phyloP scores from a whole-genome alignment of 2,329 filamentous ascomycete genomes.

The Sordariomycetes sp. region DNA sequence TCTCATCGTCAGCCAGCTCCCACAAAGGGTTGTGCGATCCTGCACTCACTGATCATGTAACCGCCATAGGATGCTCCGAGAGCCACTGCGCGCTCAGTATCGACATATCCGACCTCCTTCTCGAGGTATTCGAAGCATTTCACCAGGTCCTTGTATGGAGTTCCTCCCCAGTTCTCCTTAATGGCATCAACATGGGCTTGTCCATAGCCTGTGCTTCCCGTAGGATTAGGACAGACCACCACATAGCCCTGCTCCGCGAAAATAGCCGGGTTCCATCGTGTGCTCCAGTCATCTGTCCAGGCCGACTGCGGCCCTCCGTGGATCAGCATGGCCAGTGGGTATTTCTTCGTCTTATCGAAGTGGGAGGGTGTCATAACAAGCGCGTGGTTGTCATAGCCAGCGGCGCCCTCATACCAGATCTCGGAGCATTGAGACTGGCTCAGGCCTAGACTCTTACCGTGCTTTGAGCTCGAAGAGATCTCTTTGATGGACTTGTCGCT shows the following conservation, averaged over 20 bases:
- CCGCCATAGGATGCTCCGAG: constrained; percentile 69
- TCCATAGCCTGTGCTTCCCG: constrained; percentile 75
- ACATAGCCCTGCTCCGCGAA: constrained; percentile 86
- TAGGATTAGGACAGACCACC: constrained; percentile 73
- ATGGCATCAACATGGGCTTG: constrained; percentile 72
- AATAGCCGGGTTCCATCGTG: constrained; percentile 76
- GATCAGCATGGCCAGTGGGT: constrained; percentile 70
- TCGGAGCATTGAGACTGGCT: constrained; percentile 54
- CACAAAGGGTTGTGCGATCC: background rate
- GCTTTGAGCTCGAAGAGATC: constrained; percentile 56
- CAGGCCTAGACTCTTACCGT: constrained; percentile 59
- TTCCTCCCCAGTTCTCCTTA: constrained; percentile 71
- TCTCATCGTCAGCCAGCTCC: background rate
- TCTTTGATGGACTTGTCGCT: constrained; percentile 22
- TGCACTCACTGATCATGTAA: constrained; percentile 63
- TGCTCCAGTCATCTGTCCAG: constrained; percentile 70
- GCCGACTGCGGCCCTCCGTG: constrained; percentile 77
- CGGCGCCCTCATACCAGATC: constrained; percentile 60
- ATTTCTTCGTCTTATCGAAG: constrained; percentile 63
- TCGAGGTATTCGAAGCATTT: constrained; percentile 68
- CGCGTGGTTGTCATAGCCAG: constrained; percentile 58
- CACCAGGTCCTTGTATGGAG: constrained; percentile 75
- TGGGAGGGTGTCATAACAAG: constrained; percentile 55
- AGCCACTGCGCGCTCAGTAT: constrained; percentile 60
- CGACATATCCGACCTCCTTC: constrained; percentile 56